Base-by-base conservation (phyloP, 2,329 filamentous ascomycete species). In the Xylariaceae sp. region DNA sequence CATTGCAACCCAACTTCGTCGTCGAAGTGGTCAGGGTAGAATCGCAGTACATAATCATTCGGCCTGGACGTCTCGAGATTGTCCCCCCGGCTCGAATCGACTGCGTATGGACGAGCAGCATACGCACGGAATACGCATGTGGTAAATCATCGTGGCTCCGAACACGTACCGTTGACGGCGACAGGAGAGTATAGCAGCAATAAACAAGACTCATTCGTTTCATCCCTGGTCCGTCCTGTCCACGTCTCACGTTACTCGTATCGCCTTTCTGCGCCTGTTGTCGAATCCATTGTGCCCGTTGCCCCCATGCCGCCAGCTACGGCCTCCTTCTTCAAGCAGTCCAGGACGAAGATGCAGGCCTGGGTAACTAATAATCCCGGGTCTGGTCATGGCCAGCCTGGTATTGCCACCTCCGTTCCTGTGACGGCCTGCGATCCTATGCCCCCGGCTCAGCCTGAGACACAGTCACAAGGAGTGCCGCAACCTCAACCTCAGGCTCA, bases 281-380 rank as follows among this genome's bases (percentile, higher is more conserved):
- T 61, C 57, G 51, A 61, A 61, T 53, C 51, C 56, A 39, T 52
- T 23, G 49, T 52, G 53, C 64, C 65, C 66, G 62, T 61, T 52
- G 53, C 64, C 65, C 66, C 63, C 61, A 71, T 72, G 69, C 67
- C 68, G 57, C 67, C 68, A 17, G 69, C 66, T 59, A 64, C 68
- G 44, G 57, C 62, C 47, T 60, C 62, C 55, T 70, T 72, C 65
- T 65, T 72, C n/a, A 68, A 71, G 61, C 64, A 68, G 41, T 71
- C 68, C 10, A 72, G 68, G 61, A 68, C 57, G 15, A 72, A 70
- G 60, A 72, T 72, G 71, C 71, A 72, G 59, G 71, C 69, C 62
- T 72, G 70, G 70, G 71, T 72, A 34, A 69, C 69, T 23, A 71
- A 66, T 59, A 67, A 66, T 34, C 56, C 58, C 37, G 70, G 67